Evolutionary conservation across 2,329 filamentous ascomycete species (phyloP).

Genomic region (Allantophomopsis cytisporea): DNA sequence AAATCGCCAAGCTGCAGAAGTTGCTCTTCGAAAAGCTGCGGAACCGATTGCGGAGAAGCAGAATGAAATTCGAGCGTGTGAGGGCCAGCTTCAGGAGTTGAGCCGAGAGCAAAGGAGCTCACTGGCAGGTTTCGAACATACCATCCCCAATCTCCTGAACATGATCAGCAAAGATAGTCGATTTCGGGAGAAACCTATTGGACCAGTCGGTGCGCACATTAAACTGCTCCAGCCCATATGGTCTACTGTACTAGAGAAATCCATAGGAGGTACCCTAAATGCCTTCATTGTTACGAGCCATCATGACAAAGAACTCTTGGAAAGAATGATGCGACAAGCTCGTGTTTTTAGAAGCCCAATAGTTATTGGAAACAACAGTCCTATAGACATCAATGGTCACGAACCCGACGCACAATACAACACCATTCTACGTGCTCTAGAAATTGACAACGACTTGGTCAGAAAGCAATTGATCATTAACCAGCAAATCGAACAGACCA

Average conservation of each 20-base stretch:
- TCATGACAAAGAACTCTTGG: slow-evolving; percentile 58
- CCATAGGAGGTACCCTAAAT: slow-evolving; percentile 55
- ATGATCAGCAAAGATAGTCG: slow-evolving; percentile 56
- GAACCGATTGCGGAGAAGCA: slow-evolving; percentile 27
- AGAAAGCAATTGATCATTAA: slow-evolving; percentile 75
- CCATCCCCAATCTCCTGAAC: slow-evolving; percentile 48
- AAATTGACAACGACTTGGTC: slow-evolving; percentile 69
- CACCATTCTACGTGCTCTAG: slow-evolving; percentile 68
- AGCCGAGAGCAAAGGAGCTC: slow-evolving; percentile 42
- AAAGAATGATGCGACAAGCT: slow-evolving; percentile 45
- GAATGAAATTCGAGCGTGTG: slow-evolving; percentile 37
- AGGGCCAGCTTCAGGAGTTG: slow-evolving; percentile 36
- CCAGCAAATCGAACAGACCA: slow-evolving; percentile 68
- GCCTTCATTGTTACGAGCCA: slow-evolving; percentile 74
- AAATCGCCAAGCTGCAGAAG: slow-evolving; percentile 18
- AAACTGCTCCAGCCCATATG: slow-evolving; percentile 68
- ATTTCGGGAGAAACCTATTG: slow-evolving; percentile 63
- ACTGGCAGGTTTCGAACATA: slow-evolving; percentile 48
- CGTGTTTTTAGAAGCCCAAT: slow-evolving; percentile 37
- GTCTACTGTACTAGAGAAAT: slow-evolving; percentile 69
- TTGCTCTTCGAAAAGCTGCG: slow-evolving; percentile 18
- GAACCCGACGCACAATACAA: slow-evolving; percentile 63
- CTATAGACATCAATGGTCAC: slow-evolving; percentile 44
- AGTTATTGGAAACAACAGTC: slow-evolving; percentile 44
- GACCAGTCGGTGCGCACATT: slow-evolving; percentile 70